Base-by-base conservation (phyloP, 2,329 filamentous ascomycete species). In the Tolypocladium sp. region DNA sequence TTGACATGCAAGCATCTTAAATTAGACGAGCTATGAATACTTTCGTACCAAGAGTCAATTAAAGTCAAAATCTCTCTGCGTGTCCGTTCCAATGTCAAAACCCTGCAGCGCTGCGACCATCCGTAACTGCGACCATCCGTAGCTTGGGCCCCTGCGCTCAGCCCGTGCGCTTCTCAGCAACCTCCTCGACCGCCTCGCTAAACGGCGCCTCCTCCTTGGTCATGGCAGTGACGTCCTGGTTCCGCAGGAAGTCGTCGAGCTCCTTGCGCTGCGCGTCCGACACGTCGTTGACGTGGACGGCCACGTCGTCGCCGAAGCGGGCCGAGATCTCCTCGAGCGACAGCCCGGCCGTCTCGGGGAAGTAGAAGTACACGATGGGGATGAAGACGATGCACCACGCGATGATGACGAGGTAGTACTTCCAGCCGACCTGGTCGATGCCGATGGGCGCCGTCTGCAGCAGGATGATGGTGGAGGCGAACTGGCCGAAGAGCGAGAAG, bases 401-500 rank as follows among this genome's bases (percentile, higher is more conserved):
- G 35, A 79, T 77, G 38, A 79, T 73, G 33, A 80, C 72, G 1
- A 80, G 70, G 60, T 79, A 80, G 64, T 78, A 81, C 64, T 78
- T 80, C 79, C 78, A 81, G 7, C 77, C 77, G 0, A 77, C 71
- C 6, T 73, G 68, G 7, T 70, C 70, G 61, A 80, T 76, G 0
- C 74, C 67, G 13, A 67, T 65, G 0, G 66, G 66, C 0, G 65
- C 66, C 0, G 76, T 79, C 63, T 82, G 76, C 1, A 81, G 69
- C 0, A 80, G 71, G 27, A 81, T 76, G 1, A 82, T 69, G 0
- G 77, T 80, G 0, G 77, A 66, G 2, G 76, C 74, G 61, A 79
- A 79, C 60, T 79, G 77, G 4, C 78, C 79, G 57, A 81, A 80
- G 1, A 82, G 62, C 0, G 76, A 79, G 66, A 80, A 79, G 0